These are phyloP conservation scores for Ascochyta rabiei DNA, from an alignment of 2,329 filamentous ascomycete species.

Conservation along the genomic window DNA sequence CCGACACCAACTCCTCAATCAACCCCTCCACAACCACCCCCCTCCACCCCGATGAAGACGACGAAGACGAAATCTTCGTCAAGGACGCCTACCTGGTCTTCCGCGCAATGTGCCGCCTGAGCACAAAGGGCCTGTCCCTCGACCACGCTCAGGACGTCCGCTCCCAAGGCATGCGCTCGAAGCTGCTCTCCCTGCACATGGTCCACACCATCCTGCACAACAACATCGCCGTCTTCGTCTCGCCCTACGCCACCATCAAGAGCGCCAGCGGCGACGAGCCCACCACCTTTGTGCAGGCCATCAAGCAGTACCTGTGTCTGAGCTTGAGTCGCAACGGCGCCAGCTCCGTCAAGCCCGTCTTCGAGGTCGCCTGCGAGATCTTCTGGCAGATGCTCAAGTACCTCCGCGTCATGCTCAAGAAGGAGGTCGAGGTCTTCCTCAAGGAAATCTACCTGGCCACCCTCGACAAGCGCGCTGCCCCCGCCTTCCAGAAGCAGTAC, in stretches of 20 bases:
- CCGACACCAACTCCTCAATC: too few species aligned
- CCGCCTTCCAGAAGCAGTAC: slow-evolving; percentile 87
- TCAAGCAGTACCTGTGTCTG: slow-evolving; percentile 95
- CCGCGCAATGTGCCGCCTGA: slow-evolving; percentile 95
- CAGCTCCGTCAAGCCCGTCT: slow-evolving; percentile 88
- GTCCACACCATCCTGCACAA: slow-evolving; percentile 96
- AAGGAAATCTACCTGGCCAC: slow-evolving; percentile 97
- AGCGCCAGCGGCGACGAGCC: slow-evolving; percentile 87
- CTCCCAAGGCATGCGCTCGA: slow-evolving; percentile 96
- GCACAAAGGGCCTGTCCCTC: slow-evolving; percentile 85
- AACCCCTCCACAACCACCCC: too few species aligned
- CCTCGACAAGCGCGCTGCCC: slow-evolving; percentile 84
- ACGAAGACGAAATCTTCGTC: slow-evolving; percentile 95
- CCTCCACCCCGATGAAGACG: slow-evolving; percentile 61
- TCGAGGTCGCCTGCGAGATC: slow-evolving; percentile 94
- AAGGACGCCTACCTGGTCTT: slow-evolving; percentile 97
- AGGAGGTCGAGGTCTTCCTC: slow-evolving; percentile 96
- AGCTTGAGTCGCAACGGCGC: slow-evolving; percentile 94
- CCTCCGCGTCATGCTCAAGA: slow-evolving; percentile 94
- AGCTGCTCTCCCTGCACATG: slow-evolving; percentile 91
- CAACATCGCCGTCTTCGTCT: slow-evolving; percentile 88
- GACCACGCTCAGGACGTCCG: slow-evolving; percentile 93
- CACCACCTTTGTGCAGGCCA: slow-evolving; percentile 89
- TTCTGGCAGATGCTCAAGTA: slow-evolving; percentile 98
- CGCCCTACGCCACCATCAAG: slow-evolving; percentile 87